Base-by-base conservation (phyloP, 164 flowering plant species). In the Houttuynia cordata region DNA sequence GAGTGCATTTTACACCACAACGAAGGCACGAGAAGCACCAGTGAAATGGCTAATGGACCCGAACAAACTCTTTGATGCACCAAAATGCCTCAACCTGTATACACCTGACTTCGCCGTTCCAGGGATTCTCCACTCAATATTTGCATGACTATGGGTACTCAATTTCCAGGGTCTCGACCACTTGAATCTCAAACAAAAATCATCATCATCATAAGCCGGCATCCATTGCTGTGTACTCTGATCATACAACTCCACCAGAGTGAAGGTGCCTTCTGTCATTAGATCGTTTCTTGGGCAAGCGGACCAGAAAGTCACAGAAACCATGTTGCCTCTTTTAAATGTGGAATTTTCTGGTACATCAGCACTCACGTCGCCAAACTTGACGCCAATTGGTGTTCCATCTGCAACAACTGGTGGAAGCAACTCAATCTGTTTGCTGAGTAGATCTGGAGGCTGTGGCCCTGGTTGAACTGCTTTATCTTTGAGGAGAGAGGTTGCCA, bases 271-370 rank as follows among this genome's bases (percentile, higher is more conserved):
- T 65, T 88, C 96, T 1, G 96, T 88, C 95, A 91, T 76, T 60
- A 94, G 93, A 72, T 88, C 97, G 62, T 94, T 91, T 67, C 99
- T 77, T 0, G 97, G 97, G 69, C 97, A 91, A 51, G 93, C 97
- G 30, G 99, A 83, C 91, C 87, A 86, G 70, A 94, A 94, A 45
- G 73, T 67, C n/a, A 73, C 95, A 7, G 69, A 66, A 34, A 85
- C 97, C 60, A 41, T 78, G 59, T 73, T 81, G 14, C 96, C 95
- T 65, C 72, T 78, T 71, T 74, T 84, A 78, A 82, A 91, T 54
- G 88, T 81, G 59, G 89, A 71, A 67, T 88, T 93, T 45, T 66
- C 54, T 39, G 91, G 93, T 49, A 94, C 91, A 63, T 94, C 96
- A 0, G 75, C 15, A 50, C 51, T 70, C 21, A 74, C 65, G 64